Percentiles rank a stretch among this genome's conserved stretches.
Conservation (phyloP, 179 eudicot genomes). For the Spergularia azorica region DNA sequence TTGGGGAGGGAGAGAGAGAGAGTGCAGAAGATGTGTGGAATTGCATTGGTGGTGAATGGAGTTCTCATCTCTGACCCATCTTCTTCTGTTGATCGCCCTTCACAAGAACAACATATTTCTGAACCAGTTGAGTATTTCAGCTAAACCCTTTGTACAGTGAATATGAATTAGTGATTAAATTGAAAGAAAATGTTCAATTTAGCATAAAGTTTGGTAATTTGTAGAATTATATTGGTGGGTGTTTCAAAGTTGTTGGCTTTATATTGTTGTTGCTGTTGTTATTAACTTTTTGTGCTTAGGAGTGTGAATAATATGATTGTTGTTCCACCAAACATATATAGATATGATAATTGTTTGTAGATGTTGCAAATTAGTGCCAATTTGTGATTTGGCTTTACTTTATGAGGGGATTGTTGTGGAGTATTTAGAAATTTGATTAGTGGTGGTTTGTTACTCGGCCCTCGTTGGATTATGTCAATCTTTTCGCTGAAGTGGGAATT, state of each 20-base stretch:
- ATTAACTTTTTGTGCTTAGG: neutral
- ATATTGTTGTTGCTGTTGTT: neutral
- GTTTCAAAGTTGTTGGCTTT: neutral
- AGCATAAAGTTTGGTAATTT: neutral
- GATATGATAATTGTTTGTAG: no score
- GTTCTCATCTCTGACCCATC: slow-evolving; percentile 39
- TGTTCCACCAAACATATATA: no score
- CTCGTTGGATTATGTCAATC: no score
- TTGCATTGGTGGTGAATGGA: slow-evolving; percentile 64
- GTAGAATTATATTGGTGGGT: neutral
- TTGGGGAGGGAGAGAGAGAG: neutral
- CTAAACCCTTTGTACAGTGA: no score
- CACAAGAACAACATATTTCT: neutral
- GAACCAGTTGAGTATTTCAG: slow-evolving; percentile 31
- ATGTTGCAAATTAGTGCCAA: no score
- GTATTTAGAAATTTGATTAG: no score
- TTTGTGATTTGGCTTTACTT: no score
- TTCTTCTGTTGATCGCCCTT: slow-evolving; percentile 3
- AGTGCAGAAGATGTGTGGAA: slow-evolving; percentile 69
- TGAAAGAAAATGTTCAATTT: neutral
- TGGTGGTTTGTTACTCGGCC: no score
- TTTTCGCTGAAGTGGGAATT: neutral
- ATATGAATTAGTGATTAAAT: neutral
- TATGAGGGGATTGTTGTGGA: no score
- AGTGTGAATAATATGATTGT: no score